Conservation (phyloP, 441 rosid species). For the Jatropha podagrica region DNA sequence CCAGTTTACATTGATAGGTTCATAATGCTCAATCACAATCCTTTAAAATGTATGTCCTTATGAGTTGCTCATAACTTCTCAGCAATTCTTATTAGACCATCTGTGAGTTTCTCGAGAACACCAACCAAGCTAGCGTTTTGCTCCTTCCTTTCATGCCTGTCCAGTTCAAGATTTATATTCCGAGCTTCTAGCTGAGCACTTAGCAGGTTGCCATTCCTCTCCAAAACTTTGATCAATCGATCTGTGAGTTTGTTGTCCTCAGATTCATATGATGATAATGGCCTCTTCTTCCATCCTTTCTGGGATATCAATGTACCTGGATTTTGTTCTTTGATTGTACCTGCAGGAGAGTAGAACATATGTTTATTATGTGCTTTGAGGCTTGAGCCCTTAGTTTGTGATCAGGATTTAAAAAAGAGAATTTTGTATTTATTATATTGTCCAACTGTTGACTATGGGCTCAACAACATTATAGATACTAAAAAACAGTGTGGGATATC, state of each 20-base stretch:
- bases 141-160: slow-evolving; percentile 64
- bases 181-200: slow-evolving; percentile 73
- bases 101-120: slow-evolving; percentile 69
- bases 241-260: slow-evolving; percentile 31
- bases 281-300: slow-evolving; percentile 59
- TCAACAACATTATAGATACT: not conserved
- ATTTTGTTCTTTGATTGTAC: slow-evolving; percentile 33
- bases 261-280: slow-evolving; percentile 31
- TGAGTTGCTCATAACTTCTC: slow-evolving; percentile 55
- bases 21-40: not conserved
- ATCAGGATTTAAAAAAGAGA: not conserved
- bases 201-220: slow-evolving; percentile 61
- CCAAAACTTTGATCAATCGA: slow-evolving; percentile 54
- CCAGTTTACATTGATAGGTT: not conserved
- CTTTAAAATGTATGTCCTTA: not conserved
- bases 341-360: slow-evolving; percentile 23
- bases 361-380: not conserved
- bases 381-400: not conserved
- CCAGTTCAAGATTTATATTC: slow-evolving; percentile 53
- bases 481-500: too few species aligned
- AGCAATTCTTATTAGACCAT: slow-evolving; percentile 64
- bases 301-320: slow-evolving; percentile 47
- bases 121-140: slow-evolving; percentile 51
- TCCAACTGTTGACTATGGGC: not conserved
- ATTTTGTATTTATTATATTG: not conserved